These are phyloP conservation scores for Rhodotorula sp. DNA, from an alignment of 1,284 basidiomycete species.

Conservation along the genomic window DNA sequence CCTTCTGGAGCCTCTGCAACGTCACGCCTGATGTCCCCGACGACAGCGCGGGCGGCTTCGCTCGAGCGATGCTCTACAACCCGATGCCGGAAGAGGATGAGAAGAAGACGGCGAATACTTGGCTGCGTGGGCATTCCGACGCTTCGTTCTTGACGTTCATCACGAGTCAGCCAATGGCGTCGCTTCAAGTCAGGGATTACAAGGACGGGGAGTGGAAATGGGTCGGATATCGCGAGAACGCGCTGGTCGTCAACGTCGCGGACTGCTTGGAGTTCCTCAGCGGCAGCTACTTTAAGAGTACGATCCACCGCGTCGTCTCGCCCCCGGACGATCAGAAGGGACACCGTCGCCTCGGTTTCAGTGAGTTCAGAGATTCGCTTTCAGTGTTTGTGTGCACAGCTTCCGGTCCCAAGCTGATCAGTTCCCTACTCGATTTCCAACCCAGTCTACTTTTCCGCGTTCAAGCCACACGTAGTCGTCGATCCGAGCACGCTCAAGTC, in stretches of 20 bases:
- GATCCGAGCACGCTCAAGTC: conserved; percentile 17
- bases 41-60: conserved; percentile 15
- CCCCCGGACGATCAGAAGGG: conserved; percentile 48
- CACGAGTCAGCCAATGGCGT: conserved; percentile 25
- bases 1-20: conserved; percentile 9
- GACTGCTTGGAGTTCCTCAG: conserved; percentile 26
- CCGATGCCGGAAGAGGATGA: conserved; percentile 14
- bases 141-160: conserved; percentile 26
- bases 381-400: too few species aligned
- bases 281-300: conserved; percentile 32
- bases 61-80: conserved; percentile 22
- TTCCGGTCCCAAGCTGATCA: too few species aligned
- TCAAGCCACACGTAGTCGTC: conserved; percentile 45
- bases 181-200: conserved; percentile 27
- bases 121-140: conserved; percentile 20
- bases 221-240: conserved; percentile 20
- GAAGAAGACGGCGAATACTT: conserved; percentile 11
- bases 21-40: conserved; percentile 15
- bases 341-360: conserved; percentile 47
- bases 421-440: too few species aligned
- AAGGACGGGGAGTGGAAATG: conserved; percentile 24
- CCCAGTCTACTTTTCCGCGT: conserved; percentile 48
- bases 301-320: conserved; percentile 49
- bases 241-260: conserved; percentile 29
- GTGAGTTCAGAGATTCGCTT: background rate